These are phyloP conservation scores for Volvox reticuliferus DNA, from an alignment of 139 green algal species.

Conservation along the genomic window DNA sequence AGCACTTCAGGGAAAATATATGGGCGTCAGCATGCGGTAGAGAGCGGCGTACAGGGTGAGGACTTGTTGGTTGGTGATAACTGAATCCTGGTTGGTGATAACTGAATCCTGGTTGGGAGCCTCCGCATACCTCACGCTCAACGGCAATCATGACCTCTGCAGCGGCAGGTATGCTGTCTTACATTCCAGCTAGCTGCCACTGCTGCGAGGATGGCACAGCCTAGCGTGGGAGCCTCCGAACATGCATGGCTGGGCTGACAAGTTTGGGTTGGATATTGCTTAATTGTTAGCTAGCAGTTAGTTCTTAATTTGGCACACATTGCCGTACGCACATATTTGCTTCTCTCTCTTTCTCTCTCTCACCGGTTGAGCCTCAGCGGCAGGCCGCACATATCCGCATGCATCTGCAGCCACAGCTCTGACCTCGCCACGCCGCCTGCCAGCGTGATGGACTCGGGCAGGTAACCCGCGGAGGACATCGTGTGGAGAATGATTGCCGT, in stretches of 20 bases:
- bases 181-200: slow-evolving; percentile 68
- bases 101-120: too few species aligned
- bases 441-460: slow-evolving; percentile 60
- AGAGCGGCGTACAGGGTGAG: slow-evolving; percentile 71
- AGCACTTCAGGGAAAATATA: slow-evolving; percentile 46
- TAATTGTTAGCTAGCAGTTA: too few species aligned
- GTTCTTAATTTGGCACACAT: too few species aligned
- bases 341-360: neutral
- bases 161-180: slow-evolving; percentile 61
- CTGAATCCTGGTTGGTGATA: slow-evolving; percentile 54
- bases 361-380: slow-evolving; percentile 80
- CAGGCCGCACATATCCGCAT: slow-evolving; percentile 80
- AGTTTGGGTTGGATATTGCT: too few species aligned
- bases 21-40: slow-evolving; percentile 76
- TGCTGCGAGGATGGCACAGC: slow-evolving; percentile 82
- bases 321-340: too few species aligned
- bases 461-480: slow-evolving; percentile 72
- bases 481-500: slow-evolving; percentile 80
- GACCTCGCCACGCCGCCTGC: slow-evolving; percentile 38
- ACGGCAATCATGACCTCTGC: slow-evolving; percentile 73
- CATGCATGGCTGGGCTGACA: slow-evolving; percentile 17
- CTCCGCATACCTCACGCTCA: slow-evolving; percentile 57
- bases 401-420: slow-evolving; percentile 85
- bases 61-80: slow-evolving; percentile 58
- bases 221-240: slow-evolving; percentile 79